These are phyloP conservation scores for Penicillium salamii DNA, from an alignment of 495 filamentous ascomycete species.

Conservation along the genomic window DNA sequence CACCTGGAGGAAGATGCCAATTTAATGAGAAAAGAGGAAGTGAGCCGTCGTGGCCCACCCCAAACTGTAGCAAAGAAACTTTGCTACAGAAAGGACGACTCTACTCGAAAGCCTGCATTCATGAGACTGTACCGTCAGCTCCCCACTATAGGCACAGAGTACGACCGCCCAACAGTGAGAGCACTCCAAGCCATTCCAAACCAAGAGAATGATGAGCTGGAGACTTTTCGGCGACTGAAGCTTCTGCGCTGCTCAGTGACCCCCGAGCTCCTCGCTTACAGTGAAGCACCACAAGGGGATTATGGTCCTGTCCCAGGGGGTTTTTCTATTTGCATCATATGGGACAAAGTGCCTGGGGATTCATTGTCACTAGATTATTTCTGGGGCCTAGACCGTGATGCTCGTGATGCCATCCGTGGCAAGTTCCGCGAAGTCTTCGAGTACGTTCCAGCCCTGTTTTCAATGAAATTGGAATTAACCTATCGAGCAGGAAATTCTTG, in stretches of 20 bases:
- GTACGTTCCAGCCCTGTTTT: not conserved
- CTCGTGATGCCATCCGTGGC: constrained; percentile 11
- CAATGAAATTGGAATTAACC: no score
- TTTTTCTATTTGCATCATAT: constrained; percentile 15
- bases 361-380: constrained; percentile 17
- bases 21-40: not conserved
- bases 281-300: constrained; percentile 11
- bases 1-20: not conserved
- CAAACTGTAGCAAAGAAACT: not conserved
- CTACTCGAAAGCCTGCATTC: not conserved
- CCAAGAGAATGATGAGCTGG: constrained; percentile 13
- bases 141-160: not conserved
- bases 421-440: constrained; percentile 13
- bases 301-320: constrained; percentile 15
- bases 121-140: not conserved
- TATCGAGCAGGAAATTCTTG: no score
- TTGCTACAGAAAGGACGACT: not conserved
- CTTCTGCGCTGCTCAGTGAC: constrained; percentile 9
- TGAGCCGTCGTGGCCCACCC: not conserved
- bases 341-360: constrained; percentile 17
- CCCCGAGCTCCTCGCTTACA: constrained; percentile 14
- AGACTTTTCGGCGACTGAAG: constrained; percentile 7
- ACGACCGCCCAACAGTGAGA: not conserved
- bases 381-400: constrained; percentile 13
- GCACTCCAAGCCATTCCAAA: constrained; percentile 9